Evolutionary conservation across 1,139 yeast genomes (phyloP).

Genomic region (Taphrina confusa): DNA sequence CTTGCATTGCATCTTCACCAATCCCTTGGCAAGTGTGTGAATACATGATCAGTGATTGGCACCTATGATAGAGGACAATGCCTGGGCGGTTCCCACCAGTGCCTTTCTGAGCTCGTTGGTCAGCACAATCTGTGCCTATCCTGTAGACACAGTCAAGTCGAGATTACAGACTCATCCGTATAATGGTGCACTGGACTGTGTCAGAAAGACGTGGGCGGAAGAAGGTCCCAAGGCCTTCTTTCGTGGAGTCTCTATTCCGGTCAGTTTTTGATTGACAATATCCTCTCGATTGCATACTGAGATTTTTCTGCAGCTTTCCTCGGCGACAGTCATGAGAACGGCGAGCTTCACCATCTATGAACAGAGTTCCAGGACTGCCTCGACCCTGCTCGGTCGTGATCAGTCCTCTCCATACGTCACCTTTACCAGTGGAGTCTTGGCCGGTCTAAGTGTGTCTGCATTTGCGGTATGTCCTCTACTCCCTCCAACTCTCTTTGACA

Average conservation of each 20-base stretch:
- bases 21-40: not conserved
- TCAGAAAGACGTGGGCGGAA: constrained; percentile 55
- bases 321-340: constrained; percentile 67
- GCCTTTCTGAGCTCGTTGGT: constrained; percentile 57
- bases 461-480: constrained; percentile 55
- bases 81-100: constrained; percentile 38
- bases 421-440: constrained; percentile 33
- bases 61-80: constrained; percentile 8
- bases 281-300: too few species aligned
- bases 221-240: constrained; percentile 76
- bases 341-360: constrained; percentile 69
- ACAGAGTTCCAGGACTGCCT: constrained; percentile 53
- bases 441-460: constrained; percentile 37
- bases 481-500: not conserved
- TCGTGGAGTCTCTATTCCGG: constrained; percentile 73
- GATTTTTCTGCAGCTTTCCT: constrained; percentile 54
- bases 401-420: constrained; percentile 26
- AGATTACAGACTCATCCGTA: constrained; percentile 79
- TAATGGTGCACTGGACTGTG: constrained; percentile 60
- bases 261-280: too few species aligned
- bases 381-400: constrained; percentile 1
- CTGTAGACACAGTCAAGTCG: constrained; percentile 80
- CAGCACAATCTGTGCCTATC: constrained; percentile 76
- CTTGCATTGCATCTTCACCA: not conserved
- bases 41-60: constrained; percentile 1